These are phyloP conservation scores for Sarocladiaceae sp. DNA, from an alignment of 2,329 filamentous ascomycete species.

Conservation along the genomic window DNA sequence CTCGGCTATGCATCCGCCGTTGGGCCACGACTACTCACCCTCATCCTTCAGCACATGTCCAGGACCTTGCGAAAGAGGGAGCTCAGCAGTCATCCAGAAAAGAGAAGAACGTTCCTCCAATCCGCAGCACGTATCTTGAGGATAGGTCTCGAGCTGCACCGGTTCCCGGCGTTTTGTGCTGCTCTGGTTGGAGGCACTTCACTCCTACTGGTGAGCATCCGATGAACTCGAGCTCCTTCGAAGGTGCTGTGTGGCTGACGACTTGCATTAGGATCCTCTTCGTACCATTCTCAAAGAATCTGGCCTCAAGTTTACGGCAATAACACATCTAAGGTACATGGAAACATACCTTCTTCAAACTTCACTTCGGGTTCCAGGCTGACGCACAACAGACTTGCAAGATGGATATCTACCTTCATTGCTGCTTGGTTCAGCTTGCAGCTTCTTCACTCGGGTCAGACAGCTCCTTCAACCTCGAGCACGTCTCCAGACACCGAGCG, in stretches of 20 bases:
- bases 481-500: too few species aligned
- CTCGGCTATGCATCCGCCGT: conserved; percentile 56
- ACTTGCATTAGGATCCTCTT: conserved; percentile 20
- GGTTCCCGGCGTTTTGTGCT: conserved; percentile 59
- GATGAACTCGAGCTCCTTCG: background rate
- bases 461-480: conserved; percentile 26
- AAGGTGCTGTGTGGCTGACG: background rate
- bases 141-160: conserved; percentile 45
- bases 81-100: conserved; percentile 15
- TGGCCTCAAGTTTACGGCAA: background rate
- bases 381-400: conserved; percentile 44
- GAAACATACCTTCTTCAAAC: background rate
- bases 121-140: conserved; percentile 36
- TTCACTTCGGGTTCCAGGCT: background rate
- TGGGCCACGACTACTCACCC: conserved; percentile 47
- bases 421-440: conserved; percentile 51
- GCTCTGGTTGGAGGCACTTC: conserved; percentile 53
- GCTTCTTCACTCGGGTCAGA: conserved; percentile 40
- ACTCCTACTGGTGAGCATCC: conserved; percentile 45
- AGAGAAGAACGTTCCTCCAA: conserved; percentile 25
- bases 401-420: conserved; percentile 53
- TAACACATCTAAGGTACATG: background rate
- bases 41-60: conserved; percentile 45
- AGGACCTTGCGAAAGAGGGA: conserved; percentile 22
- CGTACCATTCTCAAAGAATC: conserved; percentile 4